Evolutionary conservation across 495 filamentous ascomycete genomes (phyloP), one percentile per base, ranked within the genome.

Genomic region (Chaetomidium leptoderma): DNA sequence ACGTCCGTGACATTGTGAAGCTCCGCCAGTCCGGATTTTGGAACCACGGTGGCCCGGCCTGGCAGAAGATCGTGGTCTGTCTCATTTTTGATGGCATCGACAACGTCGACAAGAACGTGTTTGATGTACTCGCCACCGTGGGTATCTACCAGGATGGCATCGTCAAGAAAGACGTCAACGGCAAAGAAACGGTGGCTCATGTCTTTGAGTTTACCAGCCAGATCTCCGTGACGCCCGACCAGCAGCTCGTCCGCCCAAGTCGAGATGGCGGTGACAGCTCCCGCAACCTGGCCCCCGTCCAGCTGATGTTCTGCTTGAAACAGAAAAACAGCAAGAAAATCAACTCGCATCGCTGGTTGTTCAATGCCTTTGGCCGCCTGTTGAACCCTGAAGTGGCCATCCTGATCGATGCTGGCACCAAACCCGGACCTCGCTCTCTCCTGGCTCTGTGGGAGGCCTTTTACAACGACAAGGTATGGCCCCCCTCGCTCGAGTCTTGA

Each of bases 301-400:
- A 98, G 78, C 91, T 97, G 83, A 95, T 98, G 72, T 97, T 98
- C 77, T 98, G 93, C 70, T 73, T 98, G 68, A 98, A 98, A 76
- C 91, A 96, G 73, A 91, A 95, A 78, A 98, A 98, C 81, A 95
- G 83, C 80, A 97, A 98, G 79, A 98, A 98, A 83, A 98, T 98
- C 80, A 98, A 98, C 77, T 97, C 93, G 36, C 93, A 98, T 69
- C 79, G 93, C 75, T 98, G 93, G 93, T 81, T 98, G 19, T 98
- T 98, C 76, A 96, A 95, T 63, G 93, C 89, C 6, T 97, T 98
- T 72, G 93, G 93, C 58, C 88, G 92, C 50, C 93, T 98, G 66
- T 70, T 98, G 60, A 96, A 98, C 72, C 93, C 93, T 17, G 93
- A 98, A 72, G 83, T 98, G 56, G 96, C 91, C 74, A 95, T 98